Evolutionary conservation across 1,139 yeast genomes (phyloP).

Genomic region (Suhomyces atakaporum): DNA sequence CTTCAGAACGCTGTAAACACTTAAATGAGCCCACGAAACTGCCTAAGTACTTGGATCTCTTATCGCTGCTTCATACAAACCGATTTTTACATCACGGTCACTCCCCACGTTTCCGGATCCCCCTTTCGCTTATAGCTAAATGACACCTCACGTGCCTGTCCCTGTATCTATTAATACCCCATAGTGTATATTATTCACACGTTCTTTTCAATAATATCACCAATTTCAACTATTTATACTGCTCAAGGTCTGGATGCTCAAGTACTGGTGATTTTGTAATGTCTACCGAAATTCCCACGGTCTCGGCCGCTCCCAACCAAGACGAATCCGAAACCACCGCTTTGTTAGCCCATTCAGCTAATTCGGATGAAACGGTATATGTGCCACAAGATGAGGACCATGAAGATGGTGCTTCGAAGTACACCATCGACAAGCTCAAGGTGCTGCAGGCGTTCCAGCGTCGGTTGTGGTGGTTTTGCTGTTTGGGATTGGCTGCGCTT

Average conservation of each 20-base stretch:
- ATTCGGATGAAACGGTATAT: not conserved
- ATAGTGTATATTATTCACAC: too few species aligned
- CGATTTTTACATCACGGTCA: too few species aligned
- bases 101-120: too few species aligned
- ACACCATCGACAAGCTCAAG: not conserved
- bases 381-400: not conserved
- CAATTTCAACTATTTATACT: too few species aligned
- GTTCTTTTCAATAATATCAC: too few species aligned
- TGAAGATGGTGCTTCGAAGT: conserved; percentile 1
- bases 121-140: too few species aligned
- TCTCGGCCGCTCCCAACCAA: not conserved
- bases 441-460: conserved; percentile 6
- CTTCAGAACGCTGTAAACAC: too few species aligned
- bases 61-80: too few species aligned
- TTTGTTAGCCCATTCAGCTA: not conserved
- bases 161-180: not conserved
- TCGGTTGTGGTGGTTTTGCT: conserved; percentile 54
- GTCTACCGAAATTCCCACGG: conserved; percentile 1
- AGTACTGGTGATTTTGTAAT: not conserved
- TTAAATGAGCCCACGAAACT: too few species aligned
- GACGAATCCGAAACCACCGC: conserved; percentile 5
- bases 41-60: too few species aligned
- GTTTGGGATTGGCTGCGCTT: conserved; percentile 55
- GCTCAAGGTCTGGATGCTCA: conserved; percentile 5
- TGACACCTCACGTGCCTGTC: not conserved